phyloP scores from a whole-genome alignment of 148 eudicot genomes.

The Chenopodium formosanum region DNA sequence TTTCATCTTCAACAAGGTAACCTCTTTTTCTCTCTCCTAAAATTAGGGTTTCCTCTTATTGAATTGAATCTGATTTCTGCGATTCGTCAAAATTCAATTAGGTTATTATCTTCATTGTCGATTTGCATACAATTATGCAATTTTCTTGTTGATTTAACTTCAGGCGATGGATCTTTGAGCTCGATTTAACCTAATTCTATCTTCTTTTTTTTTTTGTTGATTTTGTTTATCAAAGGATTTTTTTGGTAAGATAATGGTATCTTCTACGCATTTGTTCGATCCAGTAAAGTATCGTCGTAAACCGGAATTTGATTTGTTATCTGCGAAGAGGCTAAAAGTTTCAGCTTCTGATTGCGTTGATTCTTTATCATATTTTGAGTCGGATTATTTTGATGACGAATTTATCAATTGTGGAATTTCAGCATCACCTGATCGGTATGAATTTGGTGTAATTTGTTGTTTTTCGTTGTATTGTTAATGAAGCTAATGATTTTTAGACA shows the following conservation, averaged over 20 bases:
- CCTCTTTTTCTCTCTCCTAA: neutral
- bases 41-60: neutral
- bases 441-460: neutral
- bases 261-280: constrained; percentile 13
- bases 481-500: neutral
- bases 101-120: neutral
- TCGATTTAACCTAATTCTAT: neutral
- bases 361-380: constrained; percentile 1
- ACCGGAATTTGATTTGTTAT: neutral
- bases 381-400: constrained; percentile 12
- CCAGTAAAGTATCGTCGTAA: neutral
- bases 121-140: neutral
- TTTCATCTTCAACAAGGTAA: neutral
- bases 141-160: neutral
- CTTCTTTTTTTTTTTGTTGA: neutral
- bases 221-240: neutral
- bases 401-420: constrained; percentile 8
- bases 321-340: constrained; percentile 29
- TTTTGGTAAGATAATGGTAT: constrained; percentile 33
- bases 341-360: constrained; percentile 18
- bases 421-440: constrained; percentile 9
- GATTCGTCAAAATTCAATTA: neutral
- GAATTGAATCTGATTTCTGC: neutral
- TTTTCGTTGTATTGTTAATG: neutral
- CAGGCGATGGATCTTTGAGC: neutral